phyloP scores from a whole-genome alignment of 2,329 filamentous ascomycete species.

The Fusarium veterinarium region DNA sequence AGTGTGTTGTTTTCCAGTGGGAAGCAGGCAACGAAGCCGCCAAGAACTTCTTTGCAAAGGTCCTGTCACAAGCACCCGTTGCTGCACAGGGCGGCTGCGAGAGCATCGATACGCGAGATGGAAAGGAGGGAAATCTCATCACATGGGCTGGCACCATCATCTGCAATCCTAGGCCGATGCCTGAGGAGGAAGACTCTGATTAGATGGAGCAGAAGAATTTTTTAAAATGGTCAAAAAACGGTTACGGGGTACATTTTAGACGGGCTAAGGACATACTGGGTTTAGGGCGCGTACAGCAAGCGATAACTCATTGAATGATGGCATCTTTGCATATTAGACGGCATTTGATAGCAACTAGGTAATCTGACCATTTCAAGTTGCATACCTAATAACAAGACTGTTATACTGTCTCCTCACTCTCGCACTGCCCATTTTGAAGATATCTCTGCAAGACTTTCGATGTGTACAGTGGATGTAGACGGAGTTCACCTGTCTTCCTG shows the following conservation, averaged over 20 bases:
- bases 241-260: not conserved
- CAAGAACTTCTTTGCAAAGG: conserved; percentile 26
- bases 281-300: not conserved
- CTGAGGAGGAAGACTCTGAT: conserved; percentile 8
- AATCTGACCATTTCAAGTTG: not conserved
- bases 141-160: conserved; percentile 17
- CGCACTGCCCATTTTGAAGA: fast-evolving
- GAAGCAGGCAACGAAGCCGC: conserved; percentile 23
- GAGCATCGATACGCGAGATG: conserved; percentile 27
- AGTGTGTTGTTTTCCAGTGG: conserved; percentile 29
- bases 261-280: not conserved
- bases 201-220: not conserved
- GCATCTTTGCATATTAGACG: conserved; percentile 1
- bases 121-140: conserved; percentile 20
- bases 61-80: conserved; percentile 22
- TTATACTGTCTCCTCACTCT: not conserved
- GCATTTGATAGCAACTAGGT: not conserved
- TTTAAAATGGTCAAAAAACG: not conserved
- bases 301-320: not conserved
- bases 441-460: fast-evolving
- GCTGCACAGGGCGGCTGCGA: conserved; percentile 20
- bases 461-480: fast-evolving
- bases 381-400: not conserved
- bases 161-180: conserved; percentile 8
- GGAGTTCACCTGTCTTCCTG: too few relatives aligned